Base-by-base conservation (phyloP, 495 filamentous ascomycete genomes). In the Venustampulla echinocandica region DNA sequence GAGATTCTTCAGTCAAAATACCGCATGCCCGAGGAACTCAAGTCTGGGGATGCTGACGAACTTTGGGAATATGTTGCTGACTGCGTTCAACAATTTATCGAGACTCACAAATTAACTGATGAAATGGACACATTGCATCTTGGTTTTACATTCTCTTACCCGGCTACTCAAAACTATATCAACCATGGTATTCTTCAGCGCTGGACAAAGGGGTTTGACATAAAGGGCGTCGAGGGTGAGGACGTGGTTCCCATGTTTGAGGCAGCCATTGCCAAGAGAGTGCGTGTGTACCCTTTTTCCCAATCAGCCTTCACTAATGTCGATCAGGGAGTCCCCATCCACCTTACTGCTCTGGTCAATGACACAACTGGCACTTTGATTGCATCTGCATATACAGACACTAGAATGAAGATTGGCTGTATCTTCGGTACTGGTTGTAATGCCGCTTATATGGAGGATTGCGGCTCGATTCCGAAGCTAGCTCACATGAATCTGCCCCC, bases 1-100 rank as follows among this genome's bases (percentile, higher is more conserved):
- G 92, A 98, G 60, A 98, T 98, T 59, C 94, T 90, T 54, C 92
- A 98, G 69, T 96, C 90, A 52, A 98, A 98, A 65, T 98, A 98
- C 65, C 80, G 84, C 36, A 87, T 98, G 78, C 92, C 92, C 18
- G 88, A 95, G 63, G 92, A 95, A 67, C 75, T 98, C 43, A 94
- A 88, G 71, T 86, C 82, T 4, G 93, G 92, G 53, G 81, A 82
- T 24, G 78, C 84, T 5, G 90, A 95, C 32, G 89, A 97, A 65
- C 77, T 98, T 17, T 98, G 90, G 87, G 87, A 87, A 58, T 98
- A 97, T 66, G 89, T 96, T 61, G 93, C 89, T 62, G 92, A 97
- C 67, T 98, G 92, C 62, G 68, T 98, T 46, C 79, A 94, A 68
- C 88, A 97, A 59, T 98, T 98, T 65, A 81, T 98, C 54, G 83